A percentile compares a stretch with the other conserved stretches of the same genome.
These are phyloP conservation scores for Clavispora fructus DNA, from an alignment of 805 yeast species.

Conservation along the genomic window DNA sequence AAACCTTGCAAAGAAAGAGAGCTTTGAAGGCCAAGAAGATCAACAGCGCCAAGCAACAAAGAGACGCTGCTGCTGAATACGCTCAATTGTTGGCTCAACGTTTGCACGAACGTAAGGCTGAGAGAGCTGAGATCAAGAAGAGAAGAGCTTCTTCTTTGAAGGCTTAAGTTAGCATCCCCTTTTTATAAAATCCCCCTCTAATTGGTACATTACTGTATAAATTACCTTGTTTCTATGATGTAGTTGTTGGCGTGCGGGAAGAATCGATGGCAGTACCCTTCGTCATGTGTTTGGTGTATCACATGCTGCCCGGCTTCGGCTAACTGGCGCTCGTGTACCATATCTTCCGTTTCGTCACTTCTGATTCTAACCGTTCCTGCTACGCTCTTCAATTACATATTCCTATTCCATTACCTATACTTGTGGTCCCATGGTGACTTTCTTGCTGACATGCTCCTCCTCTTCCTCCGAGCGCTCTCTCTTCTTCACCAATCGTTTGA, in stretches of 20 bases:
- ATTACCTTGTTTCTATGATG: constrained; percentile 12
- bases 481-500: constrained; percentile 42
- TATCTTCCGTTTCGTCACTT: too few relatives aligned
- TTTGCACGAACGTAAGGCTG: constrained; percentile 97
- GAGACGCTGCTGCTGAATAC: constrained; percentile 99
- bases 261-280: too few relatives aligned
- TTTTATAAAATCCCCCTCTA: constrained; percentile 10
- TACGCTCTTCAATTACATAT: background rate
- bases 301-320: too few relatives aligned
- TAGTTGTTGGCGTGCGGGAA: background rate
- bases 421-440: constrained; percentile 1
- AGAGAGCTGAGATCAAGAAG: constrained; percentile 97
- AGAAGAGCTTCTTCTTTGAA: constrained; percentile 99
- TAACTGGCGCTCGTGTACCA: too few relatives aligned
- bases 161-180: constrained; percentile 48
- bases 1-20: constrained; percentile 98
- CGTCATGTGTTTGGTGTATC: too few relatives aligned
- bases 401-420: background rate
- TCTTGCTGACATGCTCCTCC: constrained; percentile 5
- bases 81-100: constrained; percentile 98
- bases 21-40: constrained; percentile 89
- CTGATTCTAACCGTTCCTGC: too few relatives aligned
- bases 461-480: constrained; percentile 13
- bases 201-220: constrained; percentile 14
- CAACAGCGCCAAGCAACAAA: constrained; percentile 96